Base-by-base conservation (phyloP, 495 filamentous ascomycete genomes). In the Neurospora sp. region DNA sequence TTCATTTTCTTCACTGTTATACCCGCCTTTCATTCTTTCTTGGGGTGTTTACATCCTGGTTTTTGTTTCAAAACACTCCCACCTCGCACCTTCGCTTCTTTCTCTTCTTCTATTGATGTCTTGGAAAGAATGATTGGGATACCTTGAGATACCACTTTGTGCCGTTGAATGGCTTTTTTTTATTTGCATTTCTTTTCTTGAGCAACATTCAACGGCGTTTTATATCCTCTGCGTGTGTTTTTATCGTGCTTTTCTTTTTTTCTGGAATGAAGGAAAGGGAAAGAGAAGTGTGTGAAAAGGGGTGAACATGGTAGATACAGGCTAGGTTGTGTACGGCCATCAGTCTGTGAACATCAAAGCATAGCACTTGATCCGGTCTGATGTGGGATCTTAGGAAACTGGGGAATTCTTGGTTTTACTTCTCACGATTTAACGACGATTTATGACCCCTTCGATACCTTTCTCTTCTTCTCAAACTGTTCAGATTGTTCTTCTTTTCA, bases 91-190 rank as follows among this genome's bases (percentile, higher is more conserved):
- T 71, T 39, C 40, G 31, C 31, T 39, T 27, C 37, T 70, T 73
- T 39, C 39, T 72, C 70, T 79, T 75, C 59, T 74, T 70, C 27
- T 66, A 69, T 42, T 71, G 39, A 44, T n/a, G n/a, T 10, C 12
- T 38, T 41, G 70, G 27, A 27, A 72, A 38, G 12, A 8, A 66
- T 66, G 54, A 5, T 18, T 66, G 54, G 7, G 14, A 42, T 31
- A 70, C 42, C 40, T 71, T 62, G n/a, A 11, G 23, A 20, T 39
- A 31, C 39, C 46, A 41, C 59, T 48, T 74, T 75, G 75, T 59
- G 72, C 39, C 66, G 74, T 77, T 76, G 27, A 66, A 66, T 79
- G 41, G 20, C 27, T 38, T 72, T 40, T 78, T 74, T 77, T 74
- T 72, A 39, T 40, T 77, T 71, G 71, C 27, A 40, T 79, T 69